Evolutionary conservation across 2,329 filamentous ascomycete species (phyloP), one percentile per base, ranked within the genome.

Genomic region (Rasamsonia emersonii): DNA sequence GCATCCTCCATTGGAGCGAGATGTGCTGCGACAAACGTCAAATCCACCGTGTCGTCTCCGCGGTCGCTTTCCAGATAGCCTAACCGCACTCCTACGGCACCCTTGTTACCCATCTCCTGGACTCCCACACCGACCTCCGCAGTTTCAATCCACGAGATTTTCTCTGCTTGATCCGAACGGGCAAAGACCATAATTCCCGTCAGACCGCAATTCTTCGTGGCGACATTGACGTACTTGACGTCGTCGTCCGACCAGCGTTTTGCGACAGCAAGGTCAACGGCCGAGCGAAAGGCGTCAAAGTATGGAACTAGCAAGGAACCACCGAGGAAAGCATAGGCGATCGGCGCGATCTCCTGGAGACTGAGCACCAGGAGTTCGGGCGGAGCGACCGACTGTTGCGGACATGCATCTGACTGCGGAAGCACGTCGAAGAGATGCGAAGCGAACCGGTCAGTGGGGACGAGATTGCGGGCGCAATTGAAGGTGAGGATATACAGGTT

Each of bases 91-190:
- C 82, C 91, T 1, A 93, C 82, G 3, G 86, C 89, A 18, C 89
- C 91, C 61, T 98, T 98, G 59, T 95, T 95, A 10, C 86, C 91
- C 81, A 94, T 91, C 30, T 89, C 81, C 36, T 78, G 79, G 1
- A 86, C 58, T 1, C 91, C 91, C 29, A 95, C 82, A 0, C 91
- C 88, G 2, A 86, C 80, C 32, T 82, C 83, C 2, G 82, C 85
- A n/a, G 75, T 78, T 42, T 85, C 73, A n/a, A 91, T 64, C 47
- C 73, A 67, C 32, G 65, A 63, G 31, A 95, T 65, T 15, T 71
- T 67, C 6, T 69, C 58, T 0, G 72, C 67, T 24, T 73, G 48
- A 25, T 69, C 62, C 3, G 79, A 69, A 35, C 76, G 76, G 13
- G 79, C 82, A 54, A 94, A 94, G 11, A 95, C 70, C 68, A 96